Conservation (phyloP, 2,329 filamentous ascomycete genomes). For the Zymoseptoria passerinii region DNA sequence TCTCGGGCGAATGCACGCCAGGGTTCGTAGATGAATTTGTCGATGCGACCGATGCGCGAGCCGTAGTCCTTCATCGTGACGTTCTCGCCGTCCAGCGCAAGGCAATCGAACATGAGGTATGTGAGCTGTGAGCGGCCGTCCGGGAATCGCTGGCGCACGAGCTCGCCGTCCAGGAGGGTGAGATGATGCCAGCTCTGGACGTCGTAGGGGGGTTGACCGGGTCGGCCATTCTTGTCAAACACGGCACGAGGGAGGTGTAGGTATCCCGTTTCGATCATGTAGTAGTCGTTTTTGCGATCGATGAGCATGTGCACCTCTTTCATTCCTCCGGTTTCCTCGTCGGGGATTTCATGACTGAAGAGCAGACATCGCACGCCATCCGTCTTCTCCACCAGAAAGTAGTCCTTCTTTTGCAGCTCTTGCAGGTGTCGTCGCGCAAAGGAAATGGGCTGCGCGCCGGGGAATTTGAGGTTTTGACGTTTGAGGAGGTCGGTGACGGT, state of each 20-base stretch:
- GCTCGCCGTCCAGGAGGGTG: conserved; percentile 85
- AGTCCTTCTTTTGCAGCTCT: conserved; percentile 77
- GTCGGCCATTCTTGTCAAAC: not conserved
- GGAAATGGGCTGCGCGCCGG: conserved; percentile 88
- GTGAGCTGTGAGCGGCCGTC: conserved; percentile 62
- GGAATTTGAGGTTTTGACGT: conserved; percentile 62
- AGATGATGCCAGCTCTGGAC: conserved; percentile 62
- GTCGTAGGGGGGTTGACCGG: conserved; percentile 9
- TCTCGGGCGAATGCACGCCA: conserved; percentile 40
- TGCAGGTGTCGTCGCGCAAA: conserved; percentile 73
- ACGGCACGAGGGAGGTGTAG: conserved; percentile 57
- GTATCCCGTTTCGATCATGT: conserved; percentile 60
- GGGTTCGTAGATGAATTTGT: conserved; percentile 30
- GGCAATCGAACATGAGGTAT: conserved; percentile 89
- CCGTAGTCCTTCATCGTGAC: conserved; percentile 74
- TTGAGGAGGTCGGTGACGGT: conserved; percentile 51
- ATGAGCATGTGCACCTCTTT: conserved; percentile 79
- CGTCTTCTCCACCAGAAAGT: conserved; percentile 97
- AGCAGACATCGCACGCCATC: conserved; percentile 94
- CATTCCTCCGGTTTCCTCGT: conserved; percentile 17
- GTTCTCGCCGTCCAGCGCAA: conserved; percentile 68
- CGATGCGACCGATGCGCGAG: conserved; percentile 82
- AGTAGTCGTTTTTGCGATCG: conserved; percentile 97
- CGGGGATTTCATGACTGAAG: conserved; percentile 62
- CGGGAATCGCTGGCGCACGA: conserved; percentile 70